Base-by-base conservation (phyloP, 2,329 filamentous ascomycete species). In the Fusarium nematophilum region DNA sequence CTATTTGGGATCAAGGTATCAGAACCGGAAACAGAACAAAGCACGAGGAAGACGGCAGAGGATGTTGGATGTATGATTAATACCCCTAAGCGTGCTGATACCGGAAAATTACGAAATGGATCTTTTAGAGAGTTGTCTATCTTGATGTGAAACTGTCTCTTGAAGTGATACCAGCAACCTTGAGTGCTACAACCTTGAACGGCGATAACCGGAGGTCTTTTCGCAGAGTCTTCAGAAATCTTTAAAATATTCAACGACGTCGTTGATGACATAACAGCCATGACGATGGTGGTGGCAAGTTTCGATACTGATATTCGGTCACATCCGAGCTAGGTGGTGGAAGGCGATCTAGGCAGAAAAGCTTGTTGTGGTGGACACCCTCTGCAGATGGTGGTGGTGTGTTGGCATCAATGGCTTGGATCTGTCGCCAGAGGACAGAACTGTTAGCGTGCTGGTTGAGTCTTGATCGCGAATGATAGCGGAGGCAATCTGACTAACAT, bases 51-150 rank as follows among this genome's bases (percentile, higher is more conserved):
- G 37, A 50, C 31, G 44, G 17, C 37, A 51, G 48, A 33, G 48
- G 31, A 59, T 42, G 47, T 58, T 49, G 49, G 27, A 59, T 67
- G 65, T 67, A 67, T 23, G 57, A 56, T 56, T 64, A 64, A 68
- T 69, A 68, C 62, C 66, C 61, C 45, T 43, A 43, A 64, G 57
- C 31, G 57, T 53, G 39, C 54, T 42, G 54, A 54, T 42, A 44
- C 17, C 25, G 17, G 36, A 51, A 53, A 36, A 51, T 26, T 11
- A 53, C 39, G 39, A 48, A 42, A 49, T 30, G 14, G 37, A 49
- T 9, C 13, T 13, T n/a, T 9, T 43, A 18, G 11, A 18, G 15
- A 18, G 26, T n/a, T 17, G 17, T 17, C 5, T 18, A 15, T 25
- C 7, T n/a, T 25, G 11, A n/a, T n/a, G 30, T 51, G 21, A 21